Base-by-base conservation (phyloP, 2,329 filamentous ascomycete genomes). In the Aspergillus sp. region DNA sequence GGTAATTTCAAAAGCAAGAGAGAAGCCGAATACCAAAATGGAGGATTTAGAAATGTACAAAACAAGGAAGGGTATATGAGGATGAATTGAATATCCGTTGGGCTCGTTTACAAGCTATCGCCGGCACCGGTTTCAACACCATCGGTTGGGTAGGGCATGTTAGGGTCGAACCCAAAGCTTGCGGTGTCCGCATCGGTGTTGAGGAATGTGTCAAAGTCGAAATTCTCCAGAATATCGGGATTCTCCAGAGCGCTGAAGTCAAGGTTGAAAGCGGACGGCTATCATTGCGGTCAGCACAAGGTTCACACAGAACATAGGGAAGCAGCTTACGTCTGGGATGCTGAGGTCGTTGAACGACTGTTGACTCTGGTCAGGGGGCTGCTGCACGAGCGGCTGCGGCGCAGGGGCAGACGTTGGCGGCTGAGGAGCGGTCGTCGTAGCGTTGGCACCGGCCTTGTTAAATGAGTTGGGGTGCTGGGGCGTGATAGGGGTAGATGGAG, bases 171-270 rank as follows among this genome's bases (percentile, higher is more conserved):
- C 26, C 74, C 74, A 65, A 80, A 80, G 22, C 72, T 72, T 39
- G 71, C 69, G n/a, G 70, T 69, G 56, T 77, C 77, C 49, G 67
- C 72, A 64, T 83, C 83, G 45, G 82, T 85, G 67, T 87, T 85
- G 55, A 89, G 77, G 77, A 88, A 89, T 16, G 83, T 85, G 69
- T 88, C 86, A 71, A 89, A 89, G 72, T 89, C 85, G 71, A 89
- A 88, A 66, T 78, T 80, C 68, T 82, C 80, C 49, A 82, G 69
- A 32, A 81, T 74, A 66, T 82, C 78, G 39, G 73, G 72, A 59
- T 77, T 78, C 58, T 81, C 78, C 60, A 82, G 68, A 54, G 76
- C 68, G 65, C 73, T 76, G 67, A 81, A 81, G 64, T 78, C 75
- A 56, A 79, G 73, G 52, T 71, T 77, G 67, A 77, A 78, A 55